phyloP scores from a whole-genome alignment of 192 early-diverging fungal genomes.

The Linnemannia hyalina region DNA sequence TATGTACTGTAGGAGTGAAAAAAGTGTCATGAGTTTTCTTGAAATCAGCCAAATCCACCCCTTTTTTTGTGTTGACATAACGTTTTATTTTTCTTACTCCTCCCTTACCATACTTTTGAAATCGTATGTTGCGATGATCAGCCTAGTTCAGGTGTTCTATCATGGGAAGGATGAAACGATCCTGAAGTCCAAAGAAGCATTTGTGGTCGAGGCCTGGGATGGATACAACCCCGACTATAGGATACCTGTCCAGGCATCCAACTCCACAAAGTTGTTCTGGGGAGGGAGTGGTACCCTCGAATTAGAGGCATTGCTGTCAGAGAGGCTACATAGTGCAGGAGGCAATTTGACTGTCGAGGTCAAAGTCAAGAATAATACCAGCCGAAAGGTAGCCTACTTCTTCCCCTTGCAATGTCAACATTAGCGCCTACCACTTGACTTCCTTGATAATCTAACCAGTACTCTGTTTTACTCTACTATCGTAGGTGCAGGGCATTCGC shows the following conservation, averaged over 20 bases:
- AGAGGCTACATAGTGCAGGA: conserved; percentile 56
- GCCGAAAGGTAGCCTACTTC: conserved; percentile 54
- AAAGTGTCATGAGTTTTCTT: conserved; percentile 6
- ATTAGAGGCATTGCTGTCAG: conserved; percentile 50
- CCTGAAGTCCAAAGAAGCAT: conserved; percentile 69
- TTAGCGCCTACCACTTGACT: background rate
- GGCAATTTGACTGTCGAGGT: conserved; percentile 60
- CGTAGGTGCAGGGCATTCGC: conserved; percentile 70
- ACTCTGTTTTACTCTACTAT: background rate
- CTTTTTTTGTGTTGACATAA: conserved; percentile 17
- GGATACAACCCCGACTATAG: conserved; percentile 55
- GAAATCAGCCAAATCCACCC: background rate
- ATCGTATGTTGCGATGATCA: conserved; percentile 6
- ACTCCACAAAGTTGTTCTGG: conserved; percentile 60
- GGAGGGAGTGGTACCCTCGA: conserved; percentile 55
- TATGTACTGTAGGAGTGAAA: background rate
- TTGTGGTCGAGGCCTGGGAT: conserved; percentile 69
- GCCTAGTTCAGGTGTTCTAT: conserved; percentile 69
- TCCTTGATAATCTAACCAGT: too few species aligned
- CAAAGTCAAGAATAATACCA: conserved; percentile 63
- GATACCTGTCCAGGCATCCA: conserved; percentile 44
- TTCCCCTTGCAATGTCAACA: background rate
- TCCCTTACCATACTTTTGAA: background rate
- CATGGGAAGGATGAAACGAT: conserved; percentile 66
- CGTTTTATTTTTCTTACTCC: background rate